These are phyloP conservation scores for Trypanosoma grayi DNA, from an alignment of 208 protist genomes.

Conservation along the genomic window DNA sequence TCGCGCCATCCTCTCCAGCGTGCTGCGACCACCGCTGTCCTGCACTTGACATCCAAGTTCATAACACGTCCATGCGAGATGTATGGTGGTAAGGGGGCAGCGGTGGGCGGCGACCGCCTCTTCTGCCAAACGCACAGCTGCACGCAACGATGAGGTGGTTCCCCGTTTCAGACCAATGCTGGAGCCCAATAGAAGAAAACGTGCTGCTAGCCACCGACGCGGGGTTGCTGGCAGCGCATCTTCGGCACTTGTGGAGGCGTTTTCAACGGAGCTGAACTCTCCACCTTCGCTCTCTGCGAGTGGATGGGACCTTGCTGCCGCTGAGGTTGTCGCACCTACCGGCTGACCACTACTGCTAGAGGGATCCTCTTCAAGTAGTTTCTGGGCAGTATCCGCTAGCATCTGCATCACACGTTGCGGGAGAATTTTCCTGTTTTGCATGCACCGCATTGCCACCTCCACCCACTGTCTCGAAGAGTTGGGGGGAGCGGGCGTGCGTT, in stretches of 20 bases:
- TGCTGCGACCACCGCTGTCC: slow-evolving; percentile 1
- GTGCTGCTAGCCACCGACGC: slow-evolving; percentile 45
- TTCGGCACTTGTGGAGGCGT: too few relatives aligned
- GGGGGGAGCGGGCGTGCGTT: slow-evolving; percentile 9
- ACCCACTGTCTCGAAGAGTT: slow-evolving; percentile 35
- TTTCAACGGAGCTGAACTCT: neutral
- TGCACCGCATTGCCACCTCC: slow-evolving; percentile 37
- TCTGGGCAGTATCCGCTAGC: slow-evolving; percentile 46
- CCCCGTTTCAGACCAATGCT: slow-evolving; percentile 29
- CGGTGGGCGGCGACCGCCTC: slow-evolving; percentile 34
- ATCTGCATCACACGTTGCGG: slow-evolving; percentile 32
- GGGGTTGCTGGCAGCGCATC: neutral
- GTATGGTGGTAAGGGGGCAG: slow-evolving; percentile 35
- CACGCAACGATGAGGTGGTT: slow-evolving; percentile 21
- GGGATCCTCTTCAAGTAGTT: slow-evolving; percentile 50
- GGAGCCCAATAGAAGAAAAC: slow-evolving; percentile 53
- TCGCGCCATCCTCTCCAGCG: slow-evolving; percentile 8
- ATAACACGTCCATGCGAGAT: slow-evolving; percentile 43
- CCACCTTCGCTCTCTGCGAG: neutral
- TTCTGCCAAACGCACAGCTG: slow-evolving; percentile 42
- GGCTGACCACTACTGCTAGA: too few relatives aligned
- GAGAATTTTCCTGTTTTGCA: slow-evolving; percentile 20
- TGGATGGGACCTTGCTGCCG: neutral
- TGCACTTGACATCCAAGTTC: slow-evolving; percentile 10
- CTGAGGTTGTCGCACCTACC: too few relatives aligned